phyloP scores from a whole-genome alignment of 768 basidiomycete genomes.

The Dictyophora rubrovolvata region DNA sequence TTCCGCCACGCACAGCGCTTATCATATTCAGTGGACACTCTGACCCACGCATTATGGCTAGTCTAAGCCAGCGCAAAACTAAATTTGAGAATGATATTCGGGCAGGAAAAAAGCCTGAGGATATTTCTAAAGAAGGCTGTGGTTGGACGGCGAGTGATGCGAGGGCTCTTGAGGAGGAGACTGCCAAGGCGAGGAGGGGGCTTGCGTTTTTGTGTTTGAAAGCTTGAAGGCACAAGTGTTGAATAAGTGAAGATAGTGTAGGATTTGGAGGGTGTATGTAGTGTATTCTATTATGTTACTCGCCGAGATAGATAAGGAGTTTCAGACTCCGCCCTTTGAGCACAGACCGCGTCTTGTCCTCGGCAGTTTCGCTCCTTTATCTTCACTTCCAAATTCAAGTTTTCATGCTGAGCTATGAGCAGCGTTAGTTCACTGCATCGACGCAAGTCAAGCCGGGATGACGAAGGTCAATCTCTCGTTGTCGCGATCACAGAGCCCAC shows the following conservation, averaged over 20 bases:
- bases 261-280: too few species aligned
- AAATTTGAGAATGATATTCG: slow-evolving; percentile 62
- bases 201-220: slow-evolving; percentile 62
- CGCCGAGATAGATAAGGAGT: neutral
- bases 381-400: neutral
- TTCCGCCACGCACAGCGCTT: slow-evolving; percentile 74
- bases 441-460: slow-evolving; percentile 37
- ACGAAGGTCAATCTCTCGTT: slow-evolving; percentile 24
- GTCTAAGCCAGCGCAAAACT: slow-evolving; percentile 56
- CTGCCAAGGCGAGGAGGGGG: slow-evolving; percentile 71
- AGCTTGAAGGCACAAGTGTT: neutral
- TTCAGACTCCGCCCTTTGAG: neutral
- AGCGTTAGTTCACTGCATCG: slow-evolving; percentile 23
- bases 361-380: neutral
- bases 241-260: too few species aligned
- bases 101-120: slow-evolving; percentile 35
- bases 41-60: slow-evolving; percentile 74
- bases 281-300: too few species aligned
- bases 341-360: neutral
- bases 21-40: slow-evolving; percentile 83
- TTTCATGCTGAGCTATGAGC: slow-evolving; percentile 1
- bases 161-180: slow-evolving; percentile 68
- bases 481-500: slow-evolving; percentile 10
- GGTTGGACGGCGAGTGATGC: slow-evolving; percentile 74
- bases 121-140: slow-evolving; percentile 36